phyloP scores from a whole-genome alignment of 352 stramenopile genomes.

The Phytophthora constricta region DNA sequence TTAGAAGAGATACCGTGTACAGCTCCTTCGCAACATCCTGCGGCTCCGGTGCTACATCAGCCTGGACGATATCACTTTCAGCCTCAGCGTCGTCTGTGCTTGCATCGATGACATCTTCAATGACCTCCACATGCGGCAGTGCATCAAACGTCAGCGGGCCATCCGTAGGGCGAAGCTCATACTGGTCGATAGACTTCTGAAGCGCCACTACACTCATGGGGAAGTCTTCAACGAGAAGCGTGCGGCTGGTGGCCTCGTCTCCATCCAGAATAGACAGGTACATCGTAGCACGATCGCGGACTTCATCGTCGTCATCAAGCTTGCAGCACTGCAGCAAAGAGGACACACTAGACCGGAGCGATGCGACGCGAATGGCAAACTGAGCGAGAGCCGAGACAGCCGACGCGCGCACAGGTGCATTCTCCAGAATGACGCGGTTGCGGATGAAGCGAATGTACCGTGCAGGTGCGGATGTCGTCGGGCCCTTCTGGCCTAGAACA shows the following conservation, averaged over 20 bases:
- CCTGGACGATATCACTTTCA: conserved; percentile 34
- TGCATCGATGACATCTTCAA: conserved; percentile 48
- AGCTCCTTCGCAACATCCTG: conserved; percentile 91
- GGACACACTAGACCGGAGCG: conserved; percentile 93
- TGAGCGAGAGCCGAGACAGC: conserved; percentile 96
- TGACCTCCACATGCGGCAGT: conserved; percentile 84
- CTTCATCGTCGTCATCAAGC: conserved; percentile 98
- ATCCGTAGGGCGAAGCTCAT: conserved; percentile 75
- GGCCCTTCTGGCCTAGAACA: conserved; percentile 95
- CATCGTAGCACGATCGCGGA: conserved; percentile 92
- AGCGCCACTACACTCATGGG: conserved; percentile 75
- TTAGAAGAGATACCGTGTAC: conserved; percentile 82
- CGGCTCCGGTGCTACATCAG: conserved; percentile 47
- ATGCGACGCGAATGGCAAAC: conserved; percentile 95
- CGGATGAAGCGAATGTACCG: conserved; percentile 99
- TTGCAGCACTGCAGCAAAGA: conserved; percentile 96
- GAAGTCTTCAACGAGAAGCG: conserved; percentile 79
- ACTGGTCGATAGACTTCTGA: conserved; percentile 90
- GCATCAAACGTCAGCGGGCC: conserved; percentile 84
- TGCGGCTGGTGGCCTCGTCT: conserved; percentile 57
- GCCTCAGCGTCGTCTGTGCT: conserved; percentile 45
- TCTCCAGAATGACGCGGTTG: conserved; percentile 99
- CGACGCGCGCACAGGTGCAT: conserved; percentile 95
- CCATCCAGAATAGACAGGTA: conserved; percentile 83
- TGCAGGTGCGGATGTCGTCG: conserved; percentile 92